A percentile compares a stretch with the other conserved stretches of the same genome.
phyloP scores from a whole-genome alignment of 495 filamentous ascomycete species.

The Friedmanniomyces endolithicus region DNA sequence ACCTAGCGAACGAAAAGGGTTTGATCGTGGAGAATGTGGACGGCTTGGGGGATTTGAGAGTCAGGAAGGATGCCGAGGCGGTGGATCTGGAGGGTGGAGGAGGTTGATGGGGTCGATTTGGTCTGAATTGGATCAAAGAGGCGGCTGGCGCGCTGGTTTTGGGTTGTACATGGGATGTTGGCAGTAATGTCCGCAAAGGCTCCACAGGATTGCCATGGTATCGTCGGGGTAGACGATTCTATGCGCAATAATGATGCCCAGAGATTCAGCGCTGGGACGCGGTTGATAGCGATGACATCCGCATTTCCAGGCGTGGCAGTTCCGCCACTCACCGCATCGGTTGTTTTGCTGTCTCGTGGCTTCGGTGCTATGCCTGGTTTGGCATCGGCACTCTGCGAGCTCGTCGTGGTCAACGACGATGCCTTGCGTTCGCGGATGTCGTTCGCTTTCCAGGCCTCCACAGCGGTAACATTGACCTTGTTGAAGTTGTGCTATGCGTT shows the following conservation, averaged over 20 bases:
- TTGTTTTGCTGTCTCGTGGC: background rate
- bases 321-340: no score
- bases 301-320: background rate
- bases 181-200: no score
- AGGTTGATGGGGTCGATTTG: no score
- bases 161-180: no score
- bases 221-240: no score
- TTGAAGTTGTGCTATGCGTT: background rate
- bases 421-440: conserved; percentile 17
- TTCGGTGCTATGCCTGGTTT: background rate
- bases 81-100: conserved; percentile 6
- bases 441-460: background rate
- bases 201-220: no score
- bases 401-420: background rate
- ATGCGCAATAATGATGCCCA: conserved; percentile 18
- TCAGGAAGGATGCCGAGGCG: conserved; percentile 26
- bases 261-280: conserved; percentile 21
- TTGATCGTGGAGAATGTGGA: conserved; percentile 50
- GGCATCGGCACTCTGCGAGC: background rate
- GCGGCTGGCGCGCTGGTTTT: no score
- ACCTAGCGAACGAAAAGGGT: conserved; percentile 95
- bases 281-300: conserved; percentile 11
- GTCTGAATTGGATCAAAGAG: no score
- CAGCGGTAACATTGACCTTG: background rate
- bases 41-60: conserved; percentile 29